Evolutionary conservation across 371 early-diverging fungal genomes (phyloP).

Genomic region (Mucor indicus): DNA sequence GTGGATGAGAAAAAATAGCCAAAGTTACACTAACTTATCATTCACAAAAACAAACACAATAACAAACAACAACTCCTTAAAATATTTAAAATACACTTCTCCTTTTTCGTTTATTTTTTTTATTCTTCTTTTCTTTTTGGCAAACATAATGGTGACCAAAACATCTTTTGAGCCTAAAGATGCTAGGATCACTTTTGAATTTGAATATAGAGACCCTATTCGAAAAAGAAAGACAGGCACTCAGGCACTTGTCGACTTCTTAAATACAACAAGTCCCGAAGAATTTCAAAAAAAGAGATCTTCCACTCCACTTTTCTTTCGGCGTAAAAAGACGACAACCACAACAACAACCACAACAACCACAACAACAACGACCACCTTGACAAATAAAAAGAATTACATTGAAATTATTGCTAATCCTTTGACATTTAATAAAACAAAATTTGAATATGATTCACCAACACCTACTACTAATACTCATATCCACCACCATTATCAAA

Average conservation of each 20-base stretch:
- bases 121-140: no score
- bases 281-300: slow-evolving; percentile 42
- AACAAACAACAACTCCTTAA: no score
- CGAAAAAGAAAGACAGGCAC: slow-evolving; percentile 27
- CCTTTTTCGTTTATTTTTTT: no score
- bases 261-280: slow-evolving; percentile 47
- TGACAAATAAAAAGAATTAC: slow-evolving; percentile 11
- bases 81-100: no score
- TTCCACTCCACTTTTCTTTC: no score
- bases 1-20: no score
- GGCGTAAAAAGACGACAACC: no score
- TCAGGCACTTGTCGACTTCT: slow-evolving; percentile 43
- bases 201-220: slow-evolving; percentile 10
- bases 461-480: background rate
- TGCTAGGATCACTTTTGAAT: slow-evolving; percentile 10
- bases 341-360: background rate
- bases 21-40: no score
- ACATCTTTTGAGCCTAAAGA: slow-evolving; percentile 28
- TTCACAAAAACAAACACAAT: no score
- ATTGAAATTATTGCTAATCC: slow-evolving; percentile 26
- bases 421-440: slow-evolving; percentile 1
- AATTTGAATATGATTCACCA: background rate
- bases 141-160: no score
- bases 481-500: background rate
- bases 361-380: no score